Conservation (phyloP, 2,329 filamentous ascomycete genomes). For the Fusarium setosum region DNA sequence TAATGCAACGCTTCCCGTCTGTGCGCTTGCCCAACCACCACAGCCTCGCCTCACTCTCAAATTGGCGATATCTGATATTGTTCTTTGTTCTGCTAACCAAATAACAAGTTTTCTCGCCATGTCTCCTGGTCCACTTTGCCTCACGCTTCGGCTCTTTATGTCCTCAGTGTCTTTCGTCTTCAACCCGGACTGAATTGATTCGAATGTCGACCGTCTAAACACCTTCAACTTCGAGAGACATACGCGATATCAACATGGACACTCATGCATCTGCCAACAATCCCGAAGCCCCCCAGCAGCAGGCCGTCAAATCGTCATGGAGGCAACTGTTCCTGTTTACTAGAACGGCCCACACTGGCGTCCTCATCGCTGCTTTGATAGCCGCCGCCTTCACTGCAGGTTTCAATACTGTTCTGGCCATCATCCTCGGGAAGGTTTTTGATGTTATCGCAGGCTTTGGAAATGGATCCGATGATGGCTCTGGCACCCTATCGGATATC, state of each 20-base stretch:
- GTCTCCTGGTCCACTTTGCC: neutral
- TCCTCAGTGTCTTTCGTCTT: neutral
- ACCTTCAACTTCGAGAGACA: neutral
- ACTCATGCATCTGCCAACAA: neutral
- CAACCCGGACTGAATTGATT: neutral
- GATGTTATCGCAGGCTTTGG: slow-evolving; percentile 76
- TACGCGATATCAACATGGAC: slow-evolving; percentile 18
- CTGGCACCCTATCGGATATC: slow-evolving; percentile 66
- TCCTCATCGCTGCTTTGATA: slow-evolving; percentile 65
- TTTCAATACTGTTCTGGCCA: slow-evolving; percentile 72
- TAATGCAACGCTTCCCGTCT: slow-evolving; percentile 22
- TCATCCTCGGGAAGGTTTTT: slow-evolving; percentile 82
- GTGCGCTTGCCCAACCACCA: slow-evolving; percentile 14
- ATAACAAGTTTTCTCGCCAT: neutral
- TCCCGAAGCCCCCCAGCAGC: slow-evolving; percentile 2
- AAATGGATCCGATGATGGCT: slow-evolving; percentile 59
- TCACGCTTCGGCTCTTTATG: neutral
- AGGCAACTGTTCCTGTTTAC: slow-evolving; percentile 78
- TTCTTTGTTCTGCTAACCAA: slow-evolving; percentile 32
- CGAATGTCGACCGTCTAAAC: neutral
- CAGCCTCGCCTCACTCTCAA: neutral
- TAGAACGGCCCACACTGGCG: slow-evolving; percentile 65
- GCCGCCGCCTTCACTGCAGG: slow-evolving; percentile 70
- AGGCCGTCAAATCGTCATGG: slow-evolving; percentile 44
- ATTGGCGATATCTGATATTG: slow-evolving; percentile 18